These are phyloP conservation scores for Chalciporus sp. DNA, from an alignment of 1,284 basidiomycete genomes.

Conservation along the genomic window DNA sequence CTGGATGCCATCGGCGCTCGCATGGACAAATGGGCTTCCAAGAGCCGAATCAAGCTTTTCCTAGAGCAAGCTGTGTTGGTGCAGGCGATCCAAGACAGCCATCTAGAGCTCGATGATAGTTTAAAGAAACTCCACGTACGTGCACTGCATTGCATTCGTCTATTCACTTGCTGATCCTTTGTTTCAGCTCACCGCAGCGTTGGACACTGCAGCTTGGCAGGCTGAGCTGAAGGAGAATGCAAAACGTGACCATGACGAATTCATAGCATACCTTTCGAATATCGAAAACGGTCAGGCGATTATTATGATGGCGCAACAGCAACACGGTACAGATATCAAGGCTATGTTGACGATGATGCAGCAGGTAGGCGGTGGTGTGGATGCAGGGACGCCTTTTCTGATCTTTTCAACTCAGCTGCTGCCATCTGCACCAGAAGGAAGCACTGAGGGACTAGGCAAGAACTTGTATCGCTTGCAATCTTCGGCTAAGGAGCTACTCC, in stretches of 20 bases:
- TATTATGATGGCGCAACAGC: slow-evolving; percentile 34
- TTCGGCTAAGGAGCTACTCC: slow-evolving; percentile 46
- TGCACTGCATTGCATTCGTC: not conserved
- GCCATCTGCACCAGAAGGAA: slow-evolving; percentile 31
- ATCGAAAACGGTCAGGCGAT: slow-evolving; percentile 43
- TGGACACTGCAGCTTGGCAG: slow-evolving; percentile 53
- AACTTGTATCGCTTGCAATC: slow-evolving; percentile 52
- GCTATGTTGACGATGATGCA: slow-evolving; percentile 50
- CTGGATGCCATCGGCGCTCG: slow-evolving; percentile 38
- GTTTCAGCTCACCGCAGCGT: slow-evolving; percentile 44
- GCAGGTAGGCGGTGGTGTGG: slow-evolving; percentile 31
- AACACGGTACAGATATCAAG: slow-evolving; percentile 36
- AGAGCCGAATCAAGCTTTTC: slow-evolving; percentile 42
- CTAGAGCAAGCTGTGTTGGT: slow-evolving; percentile 46
- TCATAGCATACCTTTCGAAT: slow-evolving; percentile 44
- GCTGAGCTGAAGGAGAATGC: slow-evolving; percentile 39
- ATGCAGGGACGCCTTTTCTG: not conserved
- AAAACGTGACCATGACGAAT: slow-evolving; percentile 43
- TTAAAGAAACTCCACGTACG: slow-evolving; percentile 45
- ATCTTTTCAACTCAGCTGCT: slow-evolving; percentile 25
- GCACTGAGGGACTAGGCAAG: slow-evolving; percentile 45
- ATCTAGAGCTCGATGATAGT: slow-evolving; percentile 45
- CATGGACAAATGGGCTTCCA: slow-evolving; percentile 45
- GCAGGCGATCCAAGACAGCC: slow-evolving; percentile 44
- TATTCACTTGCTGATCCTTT: slow-evolving; percentile 12